Percentiles rank a stretch among this genome's conserved stretches.
phyloP scores from a whole-genome alignment of 75 land plant species.

The Cupressus sempervirens region DNA sequence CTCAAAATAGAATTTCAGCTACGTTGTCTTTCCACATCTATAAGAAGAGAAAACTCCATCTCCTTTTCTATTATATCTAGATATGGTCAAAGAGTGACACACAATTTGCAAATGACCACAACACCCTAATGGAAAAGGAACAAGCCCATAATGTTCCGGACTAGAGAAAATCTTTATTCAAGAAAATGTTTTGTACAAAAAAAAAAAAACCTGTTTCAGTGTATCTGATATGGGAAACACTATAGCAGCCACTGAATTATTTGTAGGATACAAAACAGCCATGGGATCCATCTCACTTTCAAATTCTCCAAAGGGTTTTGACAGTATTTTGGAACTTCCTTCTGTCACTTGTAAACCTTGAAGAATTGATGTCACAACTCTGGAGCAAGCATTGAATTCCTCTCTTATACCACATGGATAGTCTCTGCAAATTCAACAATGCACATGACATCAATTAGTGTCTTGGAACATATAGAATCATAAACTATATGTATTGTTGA shows the following conservation, averaged over 20 bases:
- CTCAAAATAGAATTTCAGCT: background rate
- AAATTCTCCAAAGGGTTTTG: constrained; percentile 38
- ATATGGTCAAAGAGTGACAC: background rate
- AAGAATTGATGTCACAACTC: constrained; percentile 30
- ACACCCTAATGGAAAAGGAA: constrained; percentile 4
- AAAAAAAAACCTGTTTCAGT: constrained; percentile 38
- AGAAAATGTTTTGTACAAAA: constrained; percentile 8
- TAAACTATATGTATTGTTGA: background rate
- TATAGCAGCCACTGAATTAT: constrained; percentile 44
- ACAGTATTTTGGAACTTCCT: constrained; percentile 20
- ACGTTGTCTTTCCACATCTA: background rate
- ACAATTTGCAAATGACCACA: background rate
- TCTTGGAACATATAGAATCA: background rate
- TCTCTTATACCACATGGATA: constrained; percentile 54
- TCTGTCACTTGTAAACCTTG: constrained; percentile 10
- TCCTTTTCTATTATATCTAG: background rate
- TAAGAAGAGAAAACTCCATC: background rate
- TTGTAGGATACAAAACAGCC: constrained; percentile 38
- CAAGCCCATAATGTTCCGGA: background rate
- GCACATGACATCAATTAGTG: background rate
- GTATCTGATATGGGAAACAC: constrained; percentile 58
- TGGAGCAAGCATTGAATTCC: constrained; percentile 40
- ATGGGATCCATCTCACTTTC: constrained; percentile 58
- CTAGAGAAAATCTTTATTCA: background rate
- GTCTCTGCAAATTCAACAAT: constrained; percentile 25